Evolutionary conservation across 768 basidiomycete species (phyloP).

Genomic region (Coprinopsis marcescibilis): DNA sequence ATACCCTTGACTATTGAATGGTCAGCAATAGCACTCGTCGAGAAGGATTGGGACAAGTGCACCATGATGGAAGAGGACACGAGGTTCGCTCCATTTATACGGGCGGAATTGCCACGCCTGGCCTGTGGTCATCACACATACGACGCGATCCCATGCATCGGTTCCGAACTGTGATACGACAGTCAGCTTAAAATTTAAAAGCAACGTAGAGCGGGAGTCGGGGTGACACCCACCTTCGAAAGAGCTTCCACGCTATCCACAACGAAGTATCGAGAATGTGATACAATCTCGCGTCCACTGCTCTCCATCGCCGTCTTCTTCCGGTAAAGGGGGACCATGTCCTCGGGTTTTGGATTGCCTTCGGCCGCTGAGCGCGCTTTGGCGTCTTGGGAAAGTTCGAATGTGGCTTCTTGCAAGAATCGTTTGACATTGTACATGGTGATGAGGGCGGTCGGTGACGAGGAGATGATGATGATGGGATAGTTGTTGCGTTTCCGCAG

Average conservation of each 20-base stretch:
- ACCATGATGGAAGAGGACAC: conserved; percentile 92
- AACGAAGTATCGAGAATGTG: conserved; percentile 68
- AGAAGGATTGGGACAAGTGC: neutral
- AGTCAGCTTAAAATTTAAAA: too few relatives aligned
- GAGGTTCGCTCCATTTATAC: conserved; percentile 96
- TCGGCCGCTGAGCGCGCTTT: conserved; percentile 61
- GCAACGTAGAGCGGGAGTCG: neutral
- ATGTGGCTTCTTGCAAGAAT: conserved; percentile 88
- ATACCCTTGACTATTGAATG: conserved; percentile 77
- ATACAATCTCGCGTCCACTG: conserved; percentile 53
- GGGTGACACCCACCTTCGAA: conserved; percentile 41
- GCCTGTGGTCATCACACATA: conserved; percentile 97
- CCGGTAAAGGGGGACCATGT: conserved; percentile 84
- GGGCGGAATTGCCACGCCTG: conserved; percentile 97
- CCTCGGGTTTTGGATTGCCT: conserved; percentile 71
- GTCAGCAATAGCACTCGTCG: neutral
- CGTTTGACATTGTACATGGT: conserved; percentile 97
- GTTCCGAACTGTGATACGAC: conserved; percentile 67
- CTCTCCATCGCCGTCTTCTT: conserved; percentile 68
- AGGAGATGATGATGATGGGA: conserved; percentile 97
- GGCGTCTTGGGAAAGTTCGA: conserved; percentile 72
- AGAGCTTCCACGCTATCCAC: conserved; percentile 93
- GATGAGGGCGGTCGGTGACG: conserved; percentile 89
- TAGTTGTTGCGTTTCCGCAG: conserved; percentile 61
- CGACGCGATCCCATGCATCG: conserved; percentile 95